Base-by-base conservation (phyloP, 352 stramenopile species). In the Phytophthora tubulina region DNA sequence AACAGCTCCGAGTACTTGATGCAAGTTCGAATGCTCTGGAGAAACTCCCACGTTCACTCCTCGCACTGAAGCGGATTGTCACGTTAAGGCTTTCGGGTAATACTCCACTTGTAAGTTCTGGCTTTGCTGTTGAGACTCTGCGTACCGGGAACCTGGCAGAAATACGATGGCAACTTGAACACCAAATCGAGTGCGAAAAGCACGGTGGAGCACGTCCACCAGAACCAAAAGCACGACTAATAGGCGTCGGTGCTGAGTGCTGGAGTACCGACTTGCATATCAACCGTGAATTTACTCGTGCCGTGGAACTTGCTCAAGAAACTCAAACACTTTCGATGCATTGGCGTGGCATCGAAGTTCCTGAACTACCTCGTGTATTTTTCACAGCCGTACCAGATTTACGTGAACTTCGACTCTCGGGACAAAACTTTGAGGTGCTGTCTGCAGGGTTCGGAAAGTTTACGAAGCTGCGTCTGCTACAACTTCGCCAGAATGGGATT, bases 221-320 rank as follows among this genome's bases (percentile, higher is more conserved):
- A 0, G 65, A 76, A 6, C 73, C 81, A 10, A 55, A 64, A 63
- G 80, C 81, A 1, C 60, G 66, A 14, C 32, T 79, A 17, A 74
- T 92, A 8, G 85, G 82, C 1, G 60, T 91, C 17, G 81, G 85
- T 4, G 53, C 84, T 46, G 81, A 91, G 63, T 72, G 67, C 15
- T 94, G 86, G 87, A 90, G 84, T 4, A 94, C 87, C 1, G 75
- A 92, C 48, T 72, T 93, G 30, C 87, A 94, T 42, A 51, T 94
- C 3, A 80, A 90, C n/a, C 72, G 70, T 1, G 80, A 89, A 38
- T 84, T 94, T 21, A 58, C 76, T 41, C 59, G 80, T 10, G 75
- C 75, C 3, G 76, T 94, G 17, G 55, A 73, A 17, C 50, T 50
- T 0, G 84, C 85, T 10, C 63, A 72, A 70, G 53, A 80, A n/a